Evolutionary conservation across 305 asterid species (phyloP).

Genomic region (Plantago coronopus): DNA sequence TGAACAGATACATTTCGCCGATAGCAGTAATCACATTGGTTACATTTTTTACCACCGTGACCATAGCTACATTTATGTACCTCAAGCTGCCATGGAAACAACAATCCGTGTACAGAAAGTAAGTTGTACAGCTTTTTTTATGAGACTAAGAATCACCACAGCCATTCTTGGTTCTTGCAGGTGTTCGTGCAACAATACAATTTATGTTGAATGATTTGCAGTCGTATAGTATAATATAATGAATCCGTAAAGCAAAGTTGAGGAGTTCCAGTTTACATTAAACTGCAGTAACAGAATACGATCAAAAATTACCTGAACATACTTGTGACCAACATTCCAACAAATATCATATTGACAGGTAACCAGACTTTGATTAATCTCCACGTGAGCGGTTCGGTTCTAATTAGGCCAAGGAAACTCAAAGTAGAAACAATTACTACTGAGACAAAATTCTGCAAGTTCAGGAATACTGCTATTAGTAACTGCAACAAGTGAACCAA

Average conservation of each 20-base stretch:
- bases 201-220: not conserved
- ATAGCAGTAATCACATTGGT: slow-evolving; percentile 91
- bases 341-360: slow-evolving; percentile 84
- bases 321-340: slow-evolving; percentile 94
- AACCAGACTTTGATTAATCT: slow-evolving; percentile 85
- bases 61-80: slow-evolving; percentile 90
- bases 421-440: slow-evolving; percentile 57
- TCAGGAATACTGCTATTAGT: slow-evolving; percentile 19
- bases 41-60: slow-evolving; percentile 86
- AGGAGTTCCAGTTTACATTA: slow-evolving; percentile 8
- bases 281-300: slow-evolving; percentile 18
- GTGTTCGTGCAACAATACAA: not conserved
- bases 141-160: slow-evolving; percentile 1
- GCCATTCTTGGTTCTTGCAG: not conserved
- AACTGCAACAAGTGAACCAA: slow-evolving; percentile 1
- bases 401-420: slow-evolving; percentile 60
- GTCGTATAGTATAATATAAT: not conserved
- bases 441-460: slow-evolving; percentile 76
- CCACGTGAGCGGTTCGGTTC: slow-evolving; percentile 83
- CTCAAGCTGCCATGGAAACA: slow-evolving; percentile 53
- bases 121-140: not conserved
- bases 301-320: slow-evolving; percentile 76
- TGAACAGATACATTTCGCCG: slow-evolving; percentile 89
- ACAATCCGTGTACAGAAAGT: slow-evolving; percentile 7
- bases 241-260: slow-evolving; percentile 14